A percentile compares a stretch with the other conserved stretches of the same genome.
Evolutionary conservation across 75 land plant species (phyloP).

Genomic region (Chamaecyparis obtusa): DNA sequence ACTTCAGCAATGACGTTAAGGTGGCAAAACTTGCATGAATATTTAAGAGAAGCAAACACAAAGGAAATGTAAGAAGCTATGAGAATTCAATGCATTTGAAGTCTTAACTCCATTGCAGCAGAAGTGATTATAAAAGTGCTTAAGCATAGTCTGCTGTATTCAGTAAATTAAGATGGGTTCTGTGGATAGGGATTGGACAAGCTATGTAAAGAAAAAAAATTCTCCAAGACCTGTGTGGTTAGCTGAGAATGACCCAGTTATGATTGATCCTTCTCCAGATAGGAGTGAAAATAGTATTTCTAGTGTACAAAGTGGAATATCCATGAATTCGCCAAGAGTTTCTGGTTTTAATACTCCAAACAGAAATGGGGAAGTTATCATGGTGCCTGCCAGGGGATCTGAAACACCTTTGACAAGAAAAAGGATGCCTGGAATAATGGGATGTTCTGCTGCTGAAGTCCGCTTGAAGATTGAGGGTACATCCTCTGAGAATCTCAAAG

Average conservation of each 20-base stretch:
- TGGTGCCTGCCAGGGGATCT: not conserved
- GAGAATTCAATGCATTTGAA: not conserved
- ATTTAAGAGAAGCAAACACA: not conserved
- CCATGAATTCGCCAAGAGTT: not conserved
- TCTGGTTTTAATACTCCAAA: not conserved
- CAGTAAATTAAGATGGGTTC: not conserved
- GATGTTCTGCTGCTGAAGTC: constrained; percentile 16
- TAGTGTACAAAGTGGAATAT: not conserved
- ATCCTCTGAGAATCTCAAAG: constrained; percentile 10
- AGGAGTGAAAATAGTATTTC: not conserved
- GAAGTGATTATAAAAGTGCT: not conserved
- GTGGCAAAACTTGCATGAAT: not conserved
- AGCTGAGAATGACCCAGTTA: not conserved
- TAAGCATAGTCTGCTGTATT: not conserved
- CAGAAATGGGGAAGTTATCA: not conserved
- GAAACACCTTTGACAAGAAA: constrained; percentile 2
- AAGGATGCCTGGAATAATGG: not conserved
- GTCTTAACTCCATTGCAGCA: not conserved
- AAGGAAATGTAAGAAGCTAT: not conserved
- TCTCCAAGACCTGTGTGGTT: not conserved
- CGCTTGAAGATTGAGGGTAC: constrained; percentile 16
- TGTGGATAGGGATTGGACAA: not conserved
- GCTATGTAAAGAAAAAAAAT: not conserved
- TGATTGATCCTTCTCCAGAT: not conserved
- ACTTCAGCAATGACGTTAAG: constrained; percentile 3